Conservation (phyloP, 2,329 filamentous ascomycete genomes). For the Neofusicoccum sp. region DNA sequence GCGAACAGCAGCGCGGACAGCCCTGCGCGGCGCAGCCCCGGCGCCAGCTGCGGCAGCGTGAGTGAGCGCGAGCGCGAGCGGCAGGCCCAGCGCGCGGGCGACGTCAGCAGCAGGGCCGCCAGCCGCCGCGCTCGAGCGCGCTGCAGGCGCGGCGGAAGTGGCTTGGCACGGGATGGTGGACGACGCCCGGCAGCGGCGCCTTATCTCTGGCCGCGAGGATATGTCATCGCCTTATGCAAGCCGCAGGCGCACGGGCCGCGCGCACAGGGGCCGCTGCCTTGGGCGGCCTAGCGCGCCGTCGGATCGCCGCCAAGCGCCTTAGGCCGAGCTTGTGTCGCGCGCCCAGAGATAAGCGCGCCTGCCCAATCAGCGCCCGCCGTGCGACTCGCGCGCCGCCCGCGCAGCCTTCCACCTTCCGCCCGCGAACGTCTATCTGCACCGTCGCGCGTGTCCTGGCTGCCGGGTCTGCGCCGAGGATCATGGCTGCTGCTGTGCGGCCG, state of each 20-base stretch:
- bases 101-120: neutral
- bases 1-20: neutral
- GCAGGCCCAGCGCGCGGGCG: neutral
- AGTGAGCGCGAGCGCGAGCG: neutral
- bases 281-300: neutral
- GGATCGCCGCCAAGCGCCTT: constrained; percentile 7
- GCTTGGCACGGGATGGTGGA: constrained; percentile 17
- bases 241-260: constrained; percentile 1
- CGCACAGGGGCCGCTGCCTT: constrained; percentile 8
- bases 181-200: neutral
- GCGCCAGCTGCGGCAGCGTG: neutral
- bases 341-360: constrained; percentile 1
- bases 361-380: constrained; percentile 5
- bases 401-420: neutral
- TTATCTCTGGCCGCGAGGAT: constrained; percentile 17
- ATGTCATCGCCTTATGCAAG: constrained; percentile 19
- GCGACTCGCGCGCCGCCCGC: neutral
- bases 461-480: neutral
- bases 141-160: neutral
- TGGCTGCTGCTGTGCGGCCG: neutral
- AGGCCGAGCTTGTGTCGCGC: neutral
- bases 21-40: neutral
- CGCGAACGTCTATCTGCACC: neutral
- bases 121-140: neutral
- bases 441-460: constrained; percentile 3